Evolutionary conservation across 352 stramenopile species (phyloP).

Genomic region (Elongisporangium anandrum): DNA sequence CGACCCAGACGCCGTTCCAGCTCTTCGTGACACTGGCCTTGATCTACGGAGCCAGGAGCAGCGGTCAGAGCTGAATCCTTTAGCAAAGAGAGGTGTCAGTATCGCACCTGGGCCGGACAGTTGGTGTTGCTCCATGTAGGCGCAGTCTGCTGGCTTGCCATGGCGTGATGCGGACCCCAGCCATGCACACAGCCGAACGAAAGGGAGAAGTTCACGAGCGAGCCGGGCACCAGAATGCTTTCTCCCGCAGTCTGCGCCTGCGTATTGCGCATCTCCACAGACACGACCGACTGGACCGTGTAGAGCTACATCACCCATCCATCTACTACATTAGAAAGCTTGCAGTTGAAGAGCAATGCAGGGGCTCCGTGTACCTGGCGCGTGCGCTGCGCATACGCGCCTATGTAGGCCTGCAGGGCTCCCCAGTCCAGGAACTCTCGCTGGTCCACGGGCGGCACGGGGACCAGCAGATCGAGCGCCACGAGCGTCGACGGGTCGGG

Average conservation of each 20-base stretch:
- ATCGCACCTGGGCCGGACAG: background rate
- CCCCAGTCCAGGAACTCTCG: background rate
- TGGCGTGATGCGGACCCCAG: background rate
- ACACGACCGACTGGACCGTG: background rate
- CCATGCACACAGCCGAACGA: background rate
- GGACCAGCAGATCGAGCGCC: background rate
- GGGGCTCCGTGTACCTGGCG: background rate
- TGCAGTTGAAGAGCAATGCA: background rate
- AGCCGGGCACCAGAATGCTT: background rate
- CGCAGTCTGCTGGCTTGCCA: background rate
- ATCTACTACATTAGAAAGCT: background rate
- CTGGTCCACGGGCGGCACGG: background rate
- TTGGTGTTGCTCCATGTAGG: background rate
- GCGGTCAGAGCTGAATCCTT: background rate
- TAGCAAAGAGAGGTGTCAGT: too few species aligned
- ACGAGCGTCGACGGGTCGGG: background rate
- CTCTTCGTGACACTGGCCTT: background rate
- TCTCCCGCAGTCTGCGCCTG: background rate
- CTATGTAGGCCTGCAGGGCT: background rate
- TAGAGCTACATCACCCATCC: background rate
- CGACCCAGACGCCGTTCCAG: background rate
- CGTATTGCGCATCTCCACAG: background rate
- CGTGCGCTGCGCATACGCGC: background rate
- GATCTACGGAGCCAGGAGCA: background rate
- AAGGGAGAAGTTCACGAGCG: background rate